Evolutionary conservation across 495 filamentous ascomycete species (phyloP).

Genomic region (Pyrenula aspistea): DNA sequence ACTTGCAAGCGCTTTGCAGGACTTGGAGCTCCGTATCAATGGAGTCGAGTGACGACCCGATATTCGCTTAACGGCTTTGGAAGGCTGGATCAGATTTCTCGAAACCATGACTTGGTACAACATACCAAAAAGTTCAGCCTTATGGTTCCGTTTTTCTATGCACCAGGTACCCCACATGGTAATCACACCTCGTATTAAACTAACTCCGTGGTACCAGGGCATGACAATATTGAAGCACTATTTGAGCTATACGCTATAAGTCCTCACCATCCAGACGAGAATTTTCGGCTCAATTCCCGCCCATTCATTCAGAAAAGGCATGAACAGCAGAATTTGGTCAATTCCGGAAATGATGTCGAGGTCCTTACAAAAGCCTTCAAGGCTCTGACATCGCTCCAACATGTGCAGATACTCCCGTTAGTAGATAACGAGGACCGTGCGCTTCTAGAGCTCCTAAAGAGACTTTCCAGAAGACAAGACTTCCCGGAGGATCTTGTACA

Average conservation of each 20-base stretch:
- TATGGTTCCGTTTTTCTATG: neutral
- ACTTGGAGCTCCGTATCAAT: neutral
- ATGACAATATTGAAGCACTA: neutral
- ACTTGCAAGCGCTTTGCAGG: neutral
- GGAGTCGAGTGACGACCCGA: neutral
- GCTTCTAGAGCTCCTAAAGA: slow-evolving; percentile 33
- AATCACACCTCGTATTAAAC: too few species aligned
- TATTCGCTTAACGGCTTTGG: neutral
- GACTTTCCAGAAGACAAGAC: slow-evolving; percentile 5
- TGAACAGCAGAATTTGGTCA: neutral
- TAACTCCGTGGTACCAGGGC: too few species aligned
- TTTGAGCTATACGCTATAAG: neutral
- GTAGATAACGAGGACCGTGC: slow-evolving; percentile 34
- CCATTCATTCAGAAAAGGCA: neutral
- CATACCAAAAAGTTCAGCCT: neutral
- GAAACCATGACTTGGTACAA: neutral
- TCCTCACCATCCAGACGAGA: neutral
- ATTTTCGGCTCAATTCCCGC: neutral
- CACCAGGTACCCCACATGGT: too few species aligned
- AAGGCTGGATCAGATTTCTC: neutral
- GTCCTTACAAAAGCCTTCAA: neutral
- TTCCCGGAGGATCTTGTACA: slow-evolving; percentile 27
- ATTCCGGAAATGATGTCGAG: neutral
- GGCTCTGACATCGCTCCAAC: slow-evolving; percentile 44
- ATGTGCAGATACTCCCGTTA: slow-evolving; percentile 53